These are phyloP conservation scores for Penicillium sp. DNA, from an alignment of 2,329 filamentous ascomycete genomes.

Conservation along the genomic window DNA sequence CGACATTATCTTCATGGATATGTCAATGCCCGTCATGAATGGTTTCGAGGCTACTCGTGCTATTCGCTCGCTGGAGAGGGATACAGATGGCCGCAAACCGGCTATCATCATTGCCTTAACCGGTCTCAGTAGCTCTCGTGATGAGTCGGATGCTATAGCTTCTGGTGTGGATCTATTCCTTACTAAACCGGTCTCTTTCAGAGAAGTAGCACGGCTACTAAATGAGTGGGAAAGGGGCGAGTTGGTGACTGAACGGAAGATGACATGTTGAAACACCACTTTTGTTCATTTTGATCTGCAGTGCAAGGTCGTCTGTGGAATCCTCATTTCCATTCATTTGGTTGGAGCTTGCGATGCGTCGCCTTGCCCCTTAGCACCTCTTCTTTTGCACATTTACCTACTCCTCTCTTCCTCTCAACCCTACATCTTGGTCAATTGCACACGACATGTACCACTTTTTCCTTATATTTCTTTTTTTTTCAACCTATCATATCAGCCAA, in stretches of 20 bases:
- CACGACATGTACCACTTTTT: neutral
- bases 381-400: neutral
- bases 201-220: conserved; percentile 41
- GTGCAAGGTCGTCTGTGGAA: neutral
- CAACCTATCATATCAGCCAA: conserved; percentile 4
- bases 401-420: neutral
- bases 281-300: neutral
- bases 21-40: conserved; percentile 50
- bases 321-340: neutral
- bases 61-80: conserved; percentile 43
- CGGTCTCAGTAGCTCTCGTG: conserved; percentile 42
- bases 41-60: conserved; percentile 47
- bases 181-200: conserved; percentile 47
- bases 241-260: conserved; percentile 12
- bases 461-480: neutral
- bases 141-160: conserved; percentile 42
- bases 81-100: conserved; percentile 27
- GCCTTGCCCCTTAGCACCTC: neutral
- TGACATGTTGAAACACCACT: neutral
- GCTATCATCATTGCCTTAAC: conserved; percentile 47
- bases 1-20: conserved; percentile 49
- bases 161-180: conserved; percentile 47
- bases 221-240: conserved; percentile 30
- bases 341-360: neutral
- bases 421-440: neutral